Percentiles rank a stretch among this genome's conserved stretches.
These are phyloP conservation scores for Aspergillus sp. DNA, from an alignment of 2,329 filamentous ascomycete genomes.

Conservation along the genomic window DNA sequence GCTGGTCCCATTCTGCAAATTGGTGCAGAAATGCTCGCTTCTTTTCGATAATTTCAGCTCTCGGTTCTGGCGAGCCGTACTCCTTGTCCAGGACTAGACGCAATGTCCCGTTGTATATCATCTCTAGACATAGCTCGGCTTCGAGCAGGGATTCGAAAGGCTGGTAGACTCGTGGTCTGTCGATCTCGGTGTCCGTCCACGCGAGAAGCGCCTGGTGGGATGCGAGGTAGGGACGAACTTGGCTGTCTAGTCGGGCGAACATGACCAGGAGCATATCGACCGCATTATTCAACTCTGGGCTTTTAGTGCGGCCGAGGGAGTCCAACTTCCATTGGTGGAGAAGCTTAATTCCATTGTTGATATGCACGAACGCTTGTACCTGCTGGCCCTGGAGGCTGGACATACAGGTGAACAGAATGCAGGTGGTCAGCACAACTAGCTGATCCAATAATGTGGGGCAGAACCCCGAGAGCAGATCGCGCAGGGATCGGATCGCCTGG, in stretches of 20 bases:
- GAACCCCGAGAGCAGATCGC: neutral
- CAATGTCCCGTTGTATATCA: neutral
- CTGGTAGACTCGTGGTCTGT: neutral
- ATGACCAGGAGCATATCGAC: neutral
- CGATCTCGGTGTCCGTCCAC: neutral
- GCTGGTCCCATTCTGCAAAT: neutral
- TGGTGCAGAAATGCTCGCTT: neutral
- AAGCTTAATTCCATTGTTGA: slow-evolving; percentile 3
- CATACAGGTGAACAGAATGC: slow-evolving; percentile 4
- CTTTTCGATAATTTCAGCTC: neutral
- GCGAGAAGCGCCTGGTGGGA: neutral
- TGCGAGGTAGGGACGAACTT: slow-evolving; percentile 3
- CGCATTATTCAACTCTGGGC: neutral
- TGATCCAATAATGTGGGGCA: neutral
- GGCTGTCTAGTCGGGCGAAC: slow-evolving; percentile 2
- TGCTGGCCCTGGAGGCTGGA: slow-evolving; percentile 2
- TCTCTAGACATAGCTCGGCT: neutral
- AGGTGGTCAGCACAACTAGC: slow-evolving; percentile 2
- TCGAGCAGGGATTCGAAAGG: neutral
- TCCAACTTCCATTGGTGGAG: slow-evolving; percentile 3
- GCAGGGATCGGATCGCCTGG: slow-evolving; percentile 1
- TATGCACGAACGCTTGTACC: slow-evolving; percentile 9
- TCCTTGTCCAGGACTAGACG: neutral
- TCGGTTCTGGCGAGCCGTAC: neutral
- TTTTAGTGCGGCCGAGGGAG: neutral